Evolutionary conservation across 73 alveolate species (phyloP).

Genomic region (Tetrahymena borealis): DNA sequence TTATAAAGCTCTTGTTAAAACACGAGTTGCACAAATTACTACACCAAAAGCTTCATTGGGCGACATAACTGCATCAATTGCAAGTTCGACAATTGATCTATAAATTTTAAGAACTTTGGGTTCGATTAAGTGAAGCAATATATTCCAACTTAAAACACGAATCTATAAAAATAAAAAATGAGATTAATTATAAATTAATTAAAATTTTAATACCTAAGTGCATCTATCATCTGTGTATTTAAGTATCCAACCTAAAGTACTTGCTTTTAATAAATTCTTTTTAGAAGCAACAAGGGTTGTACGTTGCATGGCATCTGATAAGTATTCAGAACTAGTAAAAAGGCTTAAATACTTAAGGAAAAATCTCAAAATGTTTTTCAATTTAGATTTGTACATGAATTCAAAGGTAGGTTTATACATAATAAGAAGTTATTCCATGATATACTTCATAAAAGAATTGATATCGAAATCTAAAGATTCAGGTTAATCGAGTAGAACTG

Average conservation of each 20-base stretch:
- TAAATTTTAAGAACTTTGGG: neutral
- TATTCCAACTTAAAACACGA: slow-evolving; percentile 1
- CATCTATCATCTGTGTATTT: neutral
- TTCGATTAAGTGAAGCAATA: neutral
- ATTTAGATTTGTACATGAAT: neutral
- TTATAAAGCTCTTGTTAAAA: neutral
- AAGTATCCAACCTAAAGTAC: neutral
- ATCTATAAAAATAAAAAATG: neutral
- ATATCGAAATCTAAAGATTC: neutral
- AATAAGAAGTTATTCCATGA: neutral
- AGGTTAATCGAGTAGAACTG: neutral
- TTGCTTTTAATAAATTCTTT: neutral
- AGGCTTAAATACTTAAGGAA: neutral
- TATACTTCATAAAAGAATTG: neutral
- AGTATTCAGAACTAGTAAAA: neutral
- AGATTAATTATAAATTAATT: neutral
- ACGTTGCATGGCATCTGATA: neutral
- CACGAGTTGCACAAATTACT: neutral
- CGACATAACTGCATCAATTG: neutral
- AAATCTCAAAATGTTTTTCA: neutral
- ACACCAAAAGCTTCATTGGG: neutral
- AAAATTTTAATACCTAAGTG: neutral
- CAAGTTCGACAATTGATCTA: neutral
- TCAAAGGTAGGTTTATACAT: neutral
- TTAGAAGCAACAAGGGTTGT: neutral